These are phyloP conservation scores for Lomentospora prolificans DNA, from an alignment of 2,329 filamentous ascomycete species.

Conservation along the genomic window DNA sequence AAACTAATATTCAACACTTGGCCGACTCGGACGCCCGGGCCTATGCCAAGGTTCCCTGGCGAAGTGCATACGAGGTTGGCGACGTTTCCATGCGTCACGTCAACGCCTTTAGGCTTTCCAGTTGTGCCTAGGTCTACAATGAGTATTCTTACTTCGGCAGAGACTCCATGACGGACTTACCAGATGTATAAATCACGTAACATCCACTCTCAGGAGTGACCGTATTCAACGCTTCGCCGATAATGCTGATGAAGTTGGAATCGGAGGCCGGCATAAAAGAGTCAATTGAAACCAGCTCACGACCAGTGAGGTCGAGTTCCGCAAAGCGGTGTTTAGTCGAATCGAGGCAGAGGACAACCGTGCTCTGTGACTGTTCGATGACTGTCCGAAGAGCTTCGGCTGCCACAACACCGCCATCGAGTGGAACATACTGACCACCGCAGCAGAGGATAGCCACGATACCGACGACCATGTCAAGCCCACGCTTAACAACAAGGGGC, in stretches of 20 bases:
- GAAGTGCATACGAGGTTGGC: conserved; percentile 41
- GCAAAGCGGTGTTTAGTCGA: conserved; percentile 24
- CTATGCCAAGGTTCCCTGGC: conserved; percentile 41
- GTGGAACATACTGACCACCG: conserved; percentile 49
- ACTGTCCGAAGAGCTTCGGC: conserved; percentile 39
- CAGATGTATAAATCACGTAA: conserved; percentile 46
- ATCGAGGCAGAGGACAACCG: conserved; percentile 36
- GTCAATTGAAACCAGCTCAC: conserved; percentile 20
- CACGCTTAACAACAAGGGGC: conserved; percentile 44
- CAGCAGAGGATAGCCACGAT: conserved; percentile 46
- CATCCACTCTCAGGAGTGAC: conserved; percentile 27
- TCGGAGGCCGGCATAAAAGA: not conserved
- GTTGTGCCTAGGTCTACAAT: conserved; percentile 33
- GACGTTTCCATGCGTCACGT: conserved; percentile 45
- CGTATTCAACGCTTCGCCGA: conserved; percentile 18
- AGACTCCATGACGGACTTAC: too few relatives aligned
- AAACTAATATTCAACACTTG: conserved; percentile 50
- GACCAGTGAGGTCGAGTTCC: conserved; percentile 12
- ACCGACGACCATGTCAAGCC: conserved; percentile 46
- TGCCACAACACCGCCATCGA: conserved; percentile 44
- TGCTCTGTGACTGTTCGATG: conserved; percentile 31
- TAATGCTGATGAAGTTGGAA: conserved; percentile 1
- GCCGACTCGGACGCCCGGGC: conserved; percentile 38
- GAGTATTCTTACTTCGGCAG: too few relatives aligned
- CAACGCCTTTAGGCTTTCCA: conserved; percentile 47